Base-by-base conservation (phyloP, 805 yeast genomes). In the Maudiozyma barnettii region DNA sequence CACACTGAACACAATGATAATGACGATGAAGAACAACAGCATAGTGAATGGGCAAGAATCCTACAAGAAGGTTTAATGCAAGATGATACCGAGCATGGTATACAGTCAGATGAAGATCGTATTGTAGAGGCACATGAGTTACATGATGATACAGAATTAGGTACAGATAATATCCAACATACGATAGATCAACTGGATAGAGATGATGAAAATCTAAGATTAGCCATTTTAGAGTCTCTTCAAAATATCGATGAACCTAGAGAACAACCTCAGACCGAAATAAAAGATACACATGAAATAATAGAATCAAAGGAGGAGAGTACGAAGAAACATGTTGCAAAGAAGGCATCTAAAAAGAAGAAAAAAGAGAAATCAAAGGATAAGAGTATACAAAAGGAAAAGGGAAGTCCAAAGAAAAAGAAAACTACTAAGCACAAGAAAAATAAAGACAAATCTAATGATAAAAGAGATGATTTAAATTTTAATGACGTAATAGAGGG, bases 201-300 rank as follows among this genome's bases (percentile, higher is more conserved):
- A 43, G 68, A 62, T 44, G 68, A 64, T 45, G 66, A 60, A 44
- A 58, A 61, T 44, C 50, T 64, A 13, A 52, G 68, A 48, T 55
- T 53, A 20, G 68, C 68, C 14, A 64, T 64, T 45, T 43, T 64
- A 20, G 61, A 60, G 21, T 60, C 66, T 0, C 45, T 64, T 37
- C 59, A 61, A 37, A 33, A 20, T 23, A 5, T 43, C 23, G 35
- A 39, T 14, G 41, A 41, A 18, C 46, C 54, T 44, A 39, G 30
- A 7, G 41, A 39, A 18, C 39, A 35, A 48, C 23, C 57, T 23
- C 44, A 50, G 10, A 7, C 16, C 4, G 29, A 45, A 20, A 36
- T 23, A 38, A 33, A 33, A 23, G 30, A 39, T 18, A 38, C 37
- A n/a, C 46, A 54, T 45, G 39, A 13, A n/a, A 26, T 20, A 18